Conservation (phyloP, 225 moss, liverwort and hornwort genomes). For the Neckera pumila region DNA sequence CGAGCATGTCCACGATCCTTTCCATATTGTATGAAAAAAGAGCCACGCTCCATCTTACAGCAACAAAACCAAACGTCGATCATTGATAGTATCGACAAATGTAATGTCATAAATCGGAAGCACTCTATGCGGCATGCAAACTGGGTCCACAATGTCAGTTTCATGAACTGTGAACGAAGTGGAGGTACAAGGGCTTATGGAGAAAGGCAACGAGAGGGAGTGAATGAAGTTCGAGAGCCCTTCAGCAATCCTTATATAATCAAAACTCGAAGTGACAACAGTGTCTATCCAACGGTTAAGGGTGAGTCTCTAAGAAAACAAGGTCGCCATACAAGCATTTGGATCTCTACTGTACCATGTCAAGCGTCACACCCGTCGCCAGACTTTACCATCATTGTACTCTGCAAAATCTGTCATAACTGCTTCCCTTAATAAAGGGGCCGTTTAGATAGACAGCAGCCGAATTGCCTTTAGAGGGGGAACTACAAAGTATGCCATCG, state of each 20-base stretch:
- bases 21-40: constrained; percentile 12
- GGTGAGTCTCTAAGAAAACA: not conserved
- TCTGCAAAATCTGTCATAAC: not conserved
- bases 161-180: not conserved
- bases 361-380: not conserved
- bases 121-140: not conserved
- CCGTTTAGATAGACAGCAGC: not conserved
- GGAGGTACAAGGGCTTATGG: not conserved
- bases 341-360: not conserved
- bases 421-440: not conserved
- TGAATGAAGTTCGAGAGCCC: not conserved
- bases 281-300: not conserved
- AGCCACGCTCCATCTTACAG: not conserved
- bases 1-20: constrained; percentile 47
- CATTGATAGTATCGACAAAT: not conserved
- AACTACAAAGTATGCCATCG: not conserved
- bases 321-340: not conserved
- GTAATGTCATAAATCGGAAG: not conserved
- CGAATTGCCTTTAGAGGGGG: not conserved
- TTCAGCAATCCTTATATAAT: not conserved
- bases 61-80: not conserved
- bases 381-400: not conserved
- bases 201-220: not conserved
- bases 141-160: not conserved
- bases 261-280: not conserved